Conservation (phyloP, 139 green algal species). For the Tetraselmis chui region DNA sequence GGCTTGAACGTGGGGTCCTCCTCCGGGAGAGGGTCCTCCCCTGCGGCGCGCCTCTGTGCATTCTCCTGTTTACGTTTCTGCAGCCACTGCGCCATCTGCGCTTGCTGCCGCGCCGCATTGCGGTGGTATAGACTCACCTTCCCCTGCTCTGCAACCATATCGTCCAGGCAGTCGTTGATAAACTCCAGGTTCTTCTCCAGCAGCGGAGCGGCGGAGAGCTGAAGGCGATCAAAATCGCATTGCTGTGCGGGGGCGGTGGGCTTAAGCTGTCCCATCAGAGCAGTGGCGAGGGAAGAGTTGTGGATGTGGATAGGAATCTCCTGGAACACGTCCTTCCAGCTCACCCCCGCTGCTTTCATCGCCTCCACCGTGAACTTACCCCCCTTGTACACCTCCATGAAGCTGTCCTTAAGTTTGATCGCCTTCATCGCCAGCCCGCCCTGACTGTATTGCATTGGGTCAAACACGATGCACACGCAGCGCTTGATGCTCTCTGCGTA, state of each 20-base stretch:
- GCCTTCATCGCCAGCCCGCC: slow-evolving; percentile 64
- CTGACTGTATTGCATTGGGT: slow-evolving; percentile 51
- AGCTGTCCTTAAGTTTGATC: slow-evolving; percentile 80
- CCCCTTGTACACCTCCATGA: slow-evolving; percentile 81
- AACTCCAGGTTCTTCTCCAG: slow-evolving; percentile 85
- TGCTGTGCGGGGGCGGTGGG: slow-evolving; percentile 23
- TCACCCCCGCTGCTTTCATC: slow-evolving; percentile 53
- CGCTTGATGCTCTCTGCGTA: slow-evolving; percentile 94
- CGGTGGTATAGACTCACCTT: slow-evolving; percentile 71
- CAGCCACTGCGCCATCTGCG: slow-evolving; percentile 60
- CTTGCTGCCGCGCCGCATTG: slow-evolving; percentile 64
- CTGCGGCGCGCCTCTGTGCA: slow-evolving; percentile 48
- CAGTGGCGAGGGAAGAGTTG: slow-evolving; percentile 70
- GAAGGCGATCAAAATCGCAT: slow-evolving; percentile 68
- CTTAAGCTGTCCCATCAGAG: slow-evolving; percentile 71
- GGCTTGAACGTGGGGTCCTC: slow-evolving; percentile 90
- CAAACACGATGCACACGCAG: slow-evolving; percentile 95
- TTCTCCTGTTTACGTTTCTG: slow-evolving; percentile 87
- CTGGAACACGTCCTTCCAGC: slow-evolving; percentile 88
- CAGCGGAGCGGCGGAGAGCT: slow-evolving; percentile 61
- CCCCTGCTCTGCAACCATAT: slow-evolving; percentile 62
- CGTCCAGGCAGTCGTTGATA: slow-evolving; percentile 90
- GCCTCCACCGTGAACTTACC: slow-evolving; percentile 47
- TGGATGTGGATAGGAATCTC: slow-evolving; percentile 88
- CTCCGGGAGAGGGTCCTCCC: slow-evolving; percentile 90